These are phyloP conservation scores for Penicillium soppii DNA, from an alignment of 495 filamentous ascomycete genomes.

Conservation along the genomic window DNA sequence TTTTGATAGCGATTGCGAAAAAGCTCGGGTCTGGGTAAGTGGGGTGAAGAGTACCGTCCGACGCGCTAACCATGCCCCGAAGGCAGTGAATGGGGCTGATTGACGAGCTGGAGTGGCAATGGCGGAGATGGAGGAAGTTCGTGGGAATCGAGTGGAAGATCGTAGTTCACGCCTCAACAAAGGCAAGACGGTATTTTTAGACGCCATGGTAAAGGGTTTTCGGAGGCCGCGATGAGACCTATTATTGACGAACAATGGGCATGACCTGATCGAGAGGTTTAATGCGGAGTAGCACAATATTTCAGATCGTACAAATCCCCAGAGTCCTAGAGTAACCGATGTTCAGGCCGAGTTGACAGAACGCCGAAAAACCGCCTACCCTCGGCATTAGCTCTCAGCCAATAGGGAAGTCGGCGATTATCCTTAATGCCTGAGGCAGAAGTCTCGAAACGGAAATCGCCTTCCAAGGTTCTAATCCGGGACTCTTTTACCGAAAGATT, in stretches of 20 bases:
- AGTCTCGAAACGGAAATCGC: not conserved
- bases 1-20: constrained; percentile 49
- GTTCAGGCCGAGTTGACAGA: constrained; percentile 13
- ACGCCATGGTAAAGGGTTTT: constrained; percentile 33
- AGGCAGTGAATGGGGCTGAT: constrained; percentile 21
- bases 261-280: not conserved
- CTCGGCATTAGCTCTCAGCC: constrained; percentile 25
- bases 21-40: constrained; percentile 36
- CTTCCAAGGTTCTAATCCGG: too few species aligned
- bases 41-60: constrained; percentile 23
- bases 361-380: constrained; percentile 32
- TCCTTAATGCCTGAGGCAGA: not conserved
- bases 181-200: constrained; percentile 41
- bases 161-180: constrained; percentile 46
- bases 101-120: constrained; percentile 20
- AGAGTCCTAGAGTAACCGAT: constrained; percentile 25
- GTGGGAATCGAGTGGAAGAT: constrained; percentile 27
- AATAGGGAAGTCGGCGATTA: constrained; percentile 30
- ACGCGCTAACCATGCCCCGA: constrained; percentile 21
- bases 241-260: constrained; percentile 3
- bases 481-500: too few species aligned
- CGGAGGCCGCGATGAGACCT: not conserved
- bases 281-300: constrained; percentile 10
- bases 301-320: constrained; percentile 3
- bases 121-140: constrained; percentile 29